A percentile compares a stretch with the other conserved stretches of the same genome.
Evolutionary conservation across 2,329 filamentous ascomycete species (phyloP).

Genomic region (Stagonosporopsis chrysanthemi): DNA sequence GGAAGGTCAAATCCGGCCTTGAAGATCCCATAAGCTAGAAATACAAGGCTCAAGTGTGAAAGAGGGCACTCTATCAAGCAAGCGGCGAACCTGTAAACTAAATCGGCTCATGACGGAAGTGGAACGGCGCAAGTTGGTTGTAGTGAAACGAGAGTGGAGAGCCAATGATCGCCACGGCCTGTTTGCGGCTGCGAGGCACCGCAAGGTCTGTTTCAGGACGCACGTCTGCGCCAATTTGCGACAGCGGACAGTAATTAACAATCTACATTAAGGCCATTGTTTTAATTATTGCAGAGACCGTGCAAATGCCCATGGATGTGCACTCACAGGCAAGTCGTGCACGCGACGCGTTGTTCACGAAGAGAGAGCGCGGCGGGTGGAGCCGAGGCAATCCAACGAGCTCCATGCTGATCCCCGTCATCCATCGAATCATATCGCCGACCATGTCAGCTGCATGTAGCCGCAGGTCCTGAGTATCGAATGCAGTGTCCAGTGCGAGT

Average conservation of each 20-base stretch:
- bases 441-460: constrained; percentile 14
- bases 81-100: constrained; percentile 20
- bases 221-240: constrained; percentile 19
- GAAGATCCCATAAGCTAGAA: constrained; percentile 24
- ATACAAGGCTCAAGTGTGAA: constrained; percentile 22
- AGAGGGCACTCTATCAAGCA: constrained; percentile 5
- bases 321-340: neutral
- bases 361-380: constrained; percentile 1
- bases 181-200: constrained; percentile 22
- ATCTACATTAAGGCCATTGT: constrained; percentile 16
- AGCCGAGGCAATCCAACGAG: constrained; percentile 28
- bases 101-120: constrained; percentile 27
- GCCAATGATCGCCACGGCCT: constrained; percentile 23
- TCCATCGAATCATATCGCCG: constrained; percentile 12
- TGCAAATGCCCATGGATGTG: neutral
- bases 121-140: constrained; percentile 26
- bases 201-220: constrained; percentile 25
- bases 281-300: constrained; percentile 4
- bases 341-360: constrained; percentile 16
- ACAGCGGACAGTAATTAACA: constrained; percentile 12
- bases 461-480: constrained; percentile 4
- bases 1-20: constrained; percentile 22
- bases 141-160: constrained; percentile 23
- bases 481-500: constrained; percentile 11
- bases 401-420: constrained; percentile 10